Evolutionary conservation across 257 asterid genomes (phyloP), one percentile per base, ranked within the genome.

Genomic region (Plantago ovata): DNA sequence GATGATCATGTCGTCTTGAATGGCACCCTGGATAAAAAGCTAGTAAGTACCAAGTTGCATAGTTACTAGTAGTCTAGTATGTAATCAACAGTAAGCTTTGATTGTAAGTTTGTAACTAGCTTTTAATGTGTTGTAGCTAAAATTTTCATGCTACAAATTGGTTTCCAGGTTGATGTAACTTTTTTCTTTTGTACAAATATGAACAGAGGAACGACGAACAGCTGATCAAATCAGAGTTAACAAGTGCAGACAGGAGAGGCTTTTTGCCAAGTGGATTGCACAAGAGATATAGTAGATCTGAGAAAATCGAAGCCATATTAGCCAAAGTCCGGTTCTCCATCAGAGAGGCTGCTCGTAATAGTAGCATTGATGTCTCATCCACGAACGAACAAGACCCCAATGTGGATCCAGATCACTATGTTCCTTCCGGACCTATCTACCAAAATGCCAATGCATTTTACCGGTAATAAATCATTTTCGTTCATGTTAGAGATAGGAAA

Each of bases 361-460:
- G 44, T 10, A 75, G 63, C 77, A 62, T 32, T 2, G n/a, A n/a
- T n/a, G 21, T 28, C 45, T 24, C 73, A 23, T 46, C 79, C 19
- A 32, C 19, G 9, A 19, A 33, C 28, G 69, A 58, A 41, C 57
- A 65, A 44, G 60, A 64, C 62, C 50, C 28, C 3, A 62, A 28
- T 28, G 36, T 28, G 36, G 36, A 53, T 9, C 47, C 46, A 1
- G 66, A 53, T 39, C 50, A 57, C 3, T 73, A 67, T 38, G 59
- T 74, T 3, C 74, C 82, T 2, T 61, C 16, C 7, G 77, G 83
- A 23, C 67, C 80, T 33, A 68, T 77, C 6, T 77, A 77, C 50
- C 75, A 67, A 28, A 77, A 77, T 9, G 73, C 80, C 21, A 77
- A 67, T 19, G 83, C 71, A 1, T 74, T 77, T 54, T 48, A 70